Evolutionary conservation across 805 yeast species (phyloP).

Genomic region (Candida pseudofarinosa): DNA sequence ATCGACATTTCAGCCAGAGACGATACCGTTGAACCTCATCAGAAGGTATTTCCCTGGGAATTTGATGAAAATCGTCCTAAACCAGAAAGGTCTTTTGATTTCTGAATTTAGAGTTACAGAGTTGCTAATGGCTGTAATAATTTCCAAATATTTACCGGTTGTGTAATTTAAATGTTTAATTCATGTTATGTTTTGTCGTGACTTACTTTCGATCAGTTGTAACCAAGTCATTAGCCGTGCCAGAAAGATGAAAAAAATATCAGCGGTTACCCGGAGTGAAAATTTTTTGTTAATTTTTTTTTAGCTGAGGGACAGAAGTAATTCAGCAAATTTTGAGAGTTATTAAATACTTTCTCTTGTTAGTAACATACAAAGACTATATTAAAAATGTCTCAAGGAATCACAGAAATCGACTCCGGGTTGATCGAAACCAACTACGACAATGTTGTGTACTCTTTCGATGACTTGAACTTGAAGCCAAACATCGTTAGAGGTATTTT

Average conservation of each 20-base stretch:
- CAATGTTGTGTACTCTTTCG: slow-evolving; percentile 72
- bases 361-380: background rate
- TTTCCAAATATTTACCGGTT: background rate
- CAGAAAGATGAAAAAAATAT: no score
- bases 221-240: no score
- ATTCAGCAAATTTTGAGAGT: background rate
- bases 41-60: slow-evolving; percentile 38
- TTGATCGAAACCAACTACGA: slow-evolving; percentile 94
- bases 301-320: slow-evolving; percentile 1
- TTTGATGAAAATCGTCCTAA: slow-evolving; percentile 11
- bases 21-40: slow-evolving; percentile 3
- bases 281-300: slow-evolving; percentile 10
- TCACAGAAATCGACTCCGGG: slow-evolving; percentile 75
- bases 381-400: slow-evolving; percentile 54
- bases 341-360: background rate
- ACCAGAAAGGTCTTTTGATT: slow-evolving; percentile 25
- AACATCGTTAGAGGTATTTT: slow-evolving; percentile 73
- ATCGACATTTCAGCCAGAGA: background rate
- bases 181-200: background rate
- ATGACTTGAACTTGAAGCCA: slow-evolving; percentile 70
- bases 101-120: background rate
- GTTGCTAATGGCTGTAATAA: background rate
- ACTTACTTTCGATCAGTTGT: background rate
- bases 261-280: slow-evolving; percentile 9
- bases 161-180: background rate